A percentile compares a stretch with the other conserved stretches of the same genome.
Conservation (phyloP, 169 alveolate species). For the Babesia ovis region DNA sequence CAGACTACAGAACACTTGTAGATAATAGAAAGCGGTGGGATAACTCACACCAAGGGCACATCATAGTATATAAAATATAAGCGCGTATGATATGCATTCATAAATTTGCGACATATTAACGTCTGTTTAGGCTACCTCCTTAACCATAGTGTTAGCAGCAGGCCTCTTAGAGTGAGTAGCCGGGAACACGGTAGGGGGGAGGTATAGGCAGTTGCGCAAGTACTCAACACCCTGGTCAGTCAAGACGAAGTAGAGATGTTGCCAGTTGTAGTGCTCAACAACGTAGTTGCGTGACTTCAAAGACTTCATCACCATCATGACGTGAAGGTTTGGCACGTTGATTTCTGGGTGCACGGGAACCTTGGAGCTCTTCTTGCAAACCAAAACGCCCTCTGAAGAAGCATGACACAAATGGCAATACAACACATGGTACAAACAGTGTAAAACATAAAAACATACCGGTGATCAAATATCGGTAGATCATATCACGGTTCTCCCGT, state of each 20-base stretch:
- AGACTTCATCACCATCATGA: conserved; percentile 86
- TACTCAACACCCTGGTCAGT: conserved; percentile 88
- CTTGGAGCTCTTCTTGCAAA: conserved; percentile 85
- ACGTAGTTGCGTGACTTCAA: conserved; percentile 85
- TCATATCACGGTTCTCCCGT: conserved; percentile 72
- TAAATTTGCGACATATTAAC: background rate
- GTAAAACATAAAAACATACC: conserved; percentile 30
- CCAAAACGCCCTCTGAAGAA: conserved; percentile 83
- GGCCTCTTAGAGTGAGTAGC: conserved; percentile 90
- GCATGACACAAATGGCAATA: background rate
- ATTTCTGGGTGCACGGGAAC: conserved; percentile 83
- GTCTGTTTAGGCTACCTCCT: conserved; percentile 48
- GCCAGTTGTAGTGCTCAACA: conserved; percentile 90
- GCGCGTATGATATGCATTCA: no score
- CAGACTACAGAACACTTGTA: no score
- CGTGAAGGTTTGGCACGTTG: conserved; percentile 88
- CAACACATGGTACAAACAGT: background rate
- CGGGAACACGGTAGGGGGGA: conserved; percentile 92
- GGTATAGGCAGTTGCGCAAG: conserved; percentile 84
- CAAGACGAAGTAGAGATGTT: conserved; percentile 84
- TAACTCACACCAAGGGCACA: no score
- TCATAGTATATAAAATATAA: no score
- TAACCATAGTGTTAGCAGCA: conserved; percentile 60
- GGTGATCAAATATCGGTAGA: conserved; percentile 75
- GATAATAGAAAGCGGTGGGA: no score